Percentiles rank a stretch among this genome's conserved stretches.
These are phyloP conservation scores for Cicer bijugum DNA, from an alignment of 306 rosid genomes.

Conservation along the genomic window DNA sequence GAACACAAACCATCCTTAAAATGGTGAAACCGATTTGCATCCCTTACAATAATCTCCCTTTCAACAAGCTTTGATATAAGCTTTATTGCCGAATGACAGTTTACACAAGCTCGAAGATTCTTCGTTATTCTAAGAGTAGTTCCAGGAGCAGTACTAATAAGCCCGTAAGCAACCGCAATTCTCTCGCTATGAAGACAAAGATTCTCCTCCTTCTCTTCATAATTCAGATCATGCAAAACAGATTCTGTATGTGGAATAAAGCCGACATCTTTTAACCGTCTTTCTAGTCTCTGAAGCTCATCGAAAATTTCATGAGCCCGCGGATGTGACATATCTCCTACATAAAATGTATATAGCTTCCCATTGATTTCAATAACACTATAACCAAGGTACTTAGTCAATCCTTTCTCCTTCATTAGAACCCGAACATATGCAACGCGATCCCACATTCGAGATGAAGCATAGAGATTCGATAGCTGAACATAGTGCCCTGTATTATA, in stretches of 20 bases:
- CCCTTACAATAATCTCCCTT: conserved; percentile 70
- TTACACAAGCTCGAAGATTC: conserved; percentile 66
- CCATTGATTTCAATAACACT: conserved; percentile 69
- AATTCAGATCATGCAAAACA: conserved; percentile 58
- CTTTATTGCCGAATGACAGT: conserved; percentile 74
- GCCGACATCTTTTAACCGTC: conserved; percentile 62
- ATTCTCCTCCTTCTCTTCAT: conserved; percentile 68
- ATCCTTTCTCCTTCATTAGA: conserved; percentile 68
- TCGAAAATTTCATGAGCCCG: conserved; percentile 53
- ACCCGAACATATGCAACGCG: conserved; percentile 58
- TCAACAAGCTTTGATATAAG: conserved; percentile 62
- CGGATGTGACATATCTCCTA: conserved; percentile 71
- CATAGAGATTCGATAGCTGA: conserved; percentile 77
- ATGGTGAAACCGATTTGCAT: conserved; percentile 73
- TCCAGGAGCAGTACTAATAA: conserved; percentile 66
- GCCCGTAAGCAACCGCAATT: conserved; percentile 69
- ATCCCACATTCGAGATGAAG: conserved; percentile 70
- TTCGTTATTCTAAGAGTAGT: conserved; percentile 68
- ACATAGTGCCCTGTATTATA: conserved; percentile 72
- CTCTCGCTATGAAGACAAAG: conserved; percentile 70
- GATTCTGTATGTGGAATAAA: conserved; percentile 64
- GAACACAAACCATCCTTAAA: conserved; percentile 51
- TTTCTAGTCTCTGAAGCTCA: conserved; percentile 62
- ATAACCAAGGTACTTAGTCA: conserved; percentile 68
- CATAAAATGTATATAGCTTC: conserved; percentile 57